Base-by-base conservation (phyloP, 768 basidiomycete genomes). In the Rhizopogon vulgaris region DNA sequence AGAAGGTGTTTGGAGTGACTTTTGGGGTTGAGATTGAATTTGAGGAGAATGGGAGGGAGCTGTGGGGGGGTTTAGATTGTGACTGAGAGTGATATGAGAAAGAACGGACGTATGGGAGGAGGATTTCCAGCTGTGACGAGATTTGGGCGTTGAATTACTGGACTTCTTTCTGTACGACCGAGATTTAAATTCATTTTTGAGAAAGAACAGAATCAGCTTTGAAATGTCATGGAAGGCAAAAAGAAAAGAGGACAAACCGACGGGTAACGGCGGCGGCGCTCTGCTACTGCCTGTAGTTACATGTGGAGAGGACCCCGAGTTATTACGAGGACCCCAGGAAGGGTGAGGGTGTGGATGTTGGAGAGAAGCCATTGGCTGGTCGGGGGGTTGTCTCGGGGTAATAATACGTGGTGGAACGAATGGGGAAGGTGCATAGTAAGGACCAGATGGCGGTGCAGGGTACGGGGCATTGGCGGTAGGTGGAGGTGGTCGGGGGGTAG, bases 371-470 rank as follows among this genome's bases (percentile, higher is more conserved):
- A 69, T 67, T 32, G 66, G 36, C 25, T 38, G 48, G 27, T 43
- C 48, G 63, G 12, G 67, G 62, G 7, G 58, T 63, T 28, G 58
- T 52, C 55, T 66, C 62, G 58, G 63, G 62, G 39, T 54, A 63
- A 37, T 6, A 62, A 32, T 41, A 59, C 56, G 28, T n/a, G 54
- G 60, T 52, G 60, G 64, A 61, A 49, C 51, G 57, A 56, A 32
- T 68, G 67, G 1, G 65, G 60, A 9, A 71, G 62, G 4, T 67
- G 66, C 11, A 61, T 64, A 55, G 72, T 41, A 60, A 68, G 48
- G 48, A 3, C 22, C 22, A 22, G 22, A 71, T 34, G 52, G 69
- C 56, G 66, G 65, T 56, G 49, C 65, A 56, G 59, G 64, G 58
- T 50, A 59, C 60, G 58, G 52, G 17, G 54, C 12, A 46, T 61